These are phyloP conservation scores for Microsporum ferrugineum DNA, from an alignment of 2,329 filamentous ascomycete species.

Conservation along the genomic window DNA sequence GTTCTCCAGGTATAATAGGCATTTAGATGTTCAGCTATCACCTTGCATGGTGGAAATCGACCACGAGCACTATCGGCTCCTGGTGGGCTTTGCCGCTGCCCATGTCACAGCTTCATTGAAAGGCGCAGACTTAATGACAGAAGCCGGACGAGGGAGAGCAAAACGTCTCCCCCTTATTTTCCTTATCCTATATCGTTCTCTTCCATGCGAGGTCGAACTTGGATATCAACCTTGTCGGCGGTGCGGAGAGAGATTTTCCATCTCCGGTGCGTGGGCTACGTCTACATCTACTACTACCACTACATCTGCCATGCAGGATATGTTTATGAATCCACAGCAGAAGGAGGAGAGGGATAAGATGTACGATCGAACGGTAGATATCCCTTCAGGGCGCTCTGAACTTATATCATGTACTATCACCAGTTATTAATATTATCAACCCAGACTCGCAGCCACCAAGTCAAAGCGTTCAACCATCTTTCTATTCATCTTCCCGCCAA, in stretches of 20 bases:
- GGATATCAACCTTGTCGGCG: neutral
- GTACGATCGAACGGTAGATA: too few relatives aligned
- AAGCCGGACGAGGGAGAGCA: neutral
- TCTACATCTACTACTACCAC: too few relatives aligned
- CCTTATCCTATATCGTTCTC: neutral
- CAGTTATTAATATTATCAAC: too few relatives aligned
- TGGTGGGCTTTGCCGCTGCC: constrained; percentile 21
- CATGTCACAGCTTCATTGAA: constrained; percentile 9
- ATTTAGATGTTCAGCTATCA: constrained; percentile 11
- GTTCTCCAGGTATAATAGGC: too few relatives aligned
- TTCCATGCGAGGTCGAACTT: neutral
- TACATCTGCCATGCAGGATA: too few relatives aligned
- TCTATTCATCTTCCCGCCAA: too few relatives aligned
- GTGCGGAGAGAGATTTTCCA: neutral
- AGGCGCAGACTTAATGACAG: neutral
- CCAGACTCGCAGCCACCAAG: too few relatives aligned
- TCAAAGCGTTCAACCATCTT: too few relatives aligned
- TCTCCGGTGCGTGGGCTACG: neutral
- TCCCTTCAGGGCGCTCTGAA: too few relatives aligned
- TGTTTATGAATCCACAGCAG: too few relatives aligned
- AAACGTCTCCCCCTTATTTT: neutral
- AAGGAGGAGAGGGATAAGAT: too few relatives aligned
- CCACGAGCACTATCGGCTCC: constrained; percentile 60
- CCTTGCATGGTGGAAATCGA: constrained; percentile 71
- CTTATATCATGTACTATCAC: too few relatives aligned